Percentiles rank a stretch among this genome's conserved stretches.
These are phyloP conservation scores for Sphaerulina vaccinii DNA, from an alignment of 2,329 filamentous ascomycete species.

Conservation along the genomic window DNA sequence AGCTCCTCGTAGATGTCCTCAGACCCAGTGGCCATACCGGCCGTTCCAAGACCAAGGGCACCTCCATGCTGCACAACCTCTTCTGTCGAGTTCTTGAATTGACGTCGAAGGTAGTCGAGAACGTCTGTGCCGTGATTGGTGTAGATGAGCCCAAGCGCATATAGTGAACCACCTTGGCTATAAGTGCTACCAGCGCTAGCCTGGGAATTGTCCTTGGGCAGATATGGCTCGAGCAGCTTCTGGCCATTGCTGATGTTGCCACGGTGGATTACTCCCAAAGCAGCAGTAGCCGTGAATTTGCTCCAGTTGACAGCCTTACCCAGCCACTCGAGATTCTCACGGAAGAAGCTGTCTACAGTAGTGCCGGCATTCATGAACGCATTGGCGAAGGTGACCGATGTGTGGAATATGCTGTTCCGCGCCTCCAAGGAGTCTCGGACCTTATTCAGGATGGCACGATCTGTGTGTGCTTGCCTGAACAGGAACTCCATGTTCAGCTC, in stretches of 20 bases:
- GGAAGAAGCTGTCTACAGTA: slow-evolving; percentile 97
- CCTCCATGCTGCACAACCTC: slow-evolving; percentile 97
- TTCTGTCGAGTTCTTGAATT: slow-evolving; percentile 74
- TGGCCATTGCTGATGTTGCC: slow-evolving; percentile 91
- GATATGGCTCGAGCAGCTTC: slow-evolving; percentile 90
- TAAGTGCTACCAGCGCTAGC: slow-evolving; percentile 78
- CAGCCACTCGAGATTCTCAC: slow-evolving; percentile 95
- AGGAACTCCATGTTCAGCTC: slow-evolving; percentile 94
- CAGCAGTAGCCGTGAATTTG: slow-evolving; percentile 96
- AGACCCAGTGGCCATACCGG: slow-evolving; percentile 94
- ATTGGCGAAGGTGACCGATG: slow-evolving; percentile 93
- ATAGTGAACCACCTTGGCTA: slow-evolving; percentile 92
- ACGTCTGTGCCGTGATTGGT: slow-evolving; percentile 95
- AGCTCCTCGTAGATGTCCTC: slow-evolving; percentile 89
- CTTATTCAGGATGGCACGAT: slow-evolving; percentile 90
- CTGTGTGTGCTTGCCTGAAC: slow-evolving; percentile 86
- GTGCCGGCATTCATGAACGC: slow-evolving; percentile 99
- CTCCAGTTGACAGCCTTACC: slow-evolving; percentile 99
- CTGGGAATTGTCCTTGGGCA: slow-evolving; percentile 73
- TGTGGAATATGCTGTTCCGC: slow-evolving; percentile 97
- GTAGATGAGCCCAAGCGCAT: slow-evolving; percentile 93
- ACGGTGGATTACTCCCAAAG: slow-evolving; percentile 91
- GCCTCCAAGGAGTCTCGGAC: slow-evolving; percentile 93
- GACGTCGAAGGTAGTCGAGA: slow-evolving; percentile 71
- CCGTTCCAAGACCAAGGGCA: slow-evolving; percentile 90